A percentile compares a stretch with the other conserved stretches of the same genome.
Evolutionary conservation across 345 rosid species (phyloP).

Genomic region (Eucalyptus marginata): DNA sequence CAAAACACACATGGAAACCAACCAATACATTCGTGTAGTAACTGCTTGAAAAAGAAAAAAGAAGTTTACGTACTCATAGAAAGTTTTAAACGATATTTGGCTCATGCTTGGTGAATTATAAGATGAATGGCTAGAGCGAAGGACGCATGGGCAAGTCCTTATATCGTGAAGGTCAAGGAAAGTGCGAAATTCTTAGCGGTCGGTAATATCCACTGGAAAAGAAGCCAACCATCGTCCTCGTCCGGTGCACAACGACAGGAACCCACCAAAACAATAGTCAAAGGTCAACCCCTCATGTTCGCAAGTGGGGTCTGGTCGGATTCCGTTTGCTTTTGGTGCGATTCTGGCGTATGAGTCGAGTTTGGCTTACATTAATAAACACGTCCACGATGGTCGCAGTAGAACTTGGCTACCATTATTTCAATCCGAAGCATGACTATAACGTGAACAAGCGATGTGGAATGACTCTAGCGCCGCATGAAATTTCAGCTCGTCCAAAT

Average conservation of each 20-base stretch:
- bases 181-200: background rate
- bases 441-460: background rate
- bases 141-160: background rate
- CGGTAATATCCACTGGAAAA: background rate
- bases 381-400: background rate
- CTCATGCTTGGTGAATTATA: background rate
- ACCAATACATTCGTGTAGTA: background rate
- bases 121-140: background rate
- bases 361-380: background rate
- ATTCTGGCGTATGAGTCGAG: background rate
- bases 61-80: background rate
- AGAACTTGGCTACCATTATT: background rate
- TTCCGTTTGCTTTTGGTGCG: background rate
- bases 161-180: background rate
- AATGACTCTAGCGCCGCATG: background rate
- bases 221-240: background rate
- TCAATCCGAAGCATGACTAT: background rate
- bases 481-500: background rate
- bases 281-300: background rate
- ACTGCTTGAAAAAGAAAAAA: background rate
- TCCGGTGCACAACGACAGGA: background rate
- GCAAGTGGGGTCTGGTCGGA: background rate
- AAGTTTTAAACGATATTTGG: background rate
- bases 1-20: background rate
- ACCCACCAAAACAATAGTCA: background rate